Evolutionary conservation across 2,329 filamentous ascomycete genomes (phyloP), one percentile per base, ranked within the genome.

Genomic region (Cercospora janseana): DNA sequence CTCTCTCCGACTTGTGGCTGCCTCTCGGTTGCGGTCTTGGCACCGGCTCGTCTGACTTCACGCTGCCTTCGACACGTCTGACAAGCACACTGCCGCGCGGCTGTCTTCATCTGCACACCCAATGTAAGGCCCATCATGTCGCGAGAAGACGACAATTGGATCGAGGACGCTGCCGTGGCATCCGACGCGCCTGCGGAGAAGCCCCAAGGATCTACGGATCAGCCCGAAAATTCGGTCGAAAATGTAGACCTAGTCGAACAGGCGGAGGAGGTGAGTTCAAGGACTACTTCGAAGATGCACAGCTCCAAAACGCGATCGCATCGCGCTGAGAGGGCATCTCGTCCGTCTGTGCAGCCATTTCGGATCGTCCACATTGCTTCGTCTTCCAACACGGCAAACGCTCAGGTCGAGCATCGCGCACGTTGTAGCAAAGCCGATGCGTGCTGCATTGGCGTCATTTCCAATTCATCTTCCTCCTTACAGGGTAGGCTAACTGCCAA

Each of bases 121-220:
- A 8, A 26, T 27, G 9, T 10, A 31, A 18, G 16, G 12, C 18
- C 24, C 13, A 55, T 26, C 20, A 62, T 62, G 60, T 43, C 56
- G 20, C 49, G 58, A 34, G 48, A 52, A 32, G 53, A 55, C 23
- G 60, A 59, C 26, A 49, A 57, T 42, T 48, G 54, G 29, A 58
- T 60, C 45, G 59, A 58, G 46, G 59, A 56, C 29, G 59, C 60
- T 10, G 60, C 59, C 31, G 37, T 46, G 23, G 26, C 24, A 38
- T 44, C 45, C 18, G 37, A 46, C 32, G 13, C 43, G 15, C 31
- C 47, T 8, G 41, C 44, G 35, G 37, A 34, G 35, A 42, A 27
- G 32, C 46, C 50, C 24, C 18, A 38, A 20, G 28, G 49, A 24
- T 43, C 51, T 35, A 23, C 12, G 29, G 54, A 53, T 41, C 55